phyloP scores from a whole-genome alignment of 345 rosid species.

The Arabidopsis suecica region DNA sequence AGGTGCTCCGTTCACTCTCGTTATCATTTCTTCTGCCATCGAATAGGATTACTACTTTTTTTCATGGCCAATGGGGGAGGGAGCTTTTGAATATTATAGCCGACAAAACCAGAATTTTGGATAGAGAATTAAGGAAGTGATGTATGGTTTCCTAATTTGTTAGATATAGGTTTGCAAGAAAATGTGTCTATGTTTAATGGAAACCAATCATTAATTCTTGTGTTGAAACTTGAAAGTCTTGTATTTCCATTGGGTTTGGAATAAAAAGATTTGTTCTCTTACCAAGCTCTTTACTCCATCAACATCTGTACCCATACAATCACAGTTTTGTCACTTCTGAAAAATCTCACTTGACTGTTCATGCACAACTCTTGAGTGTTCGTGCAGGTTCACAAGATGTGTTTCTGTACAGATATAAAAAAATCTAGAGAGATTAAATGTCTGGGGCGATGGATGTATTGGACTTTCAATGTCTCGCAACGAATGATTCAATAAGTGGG shows the following conservation, averaged over 20 bases:
- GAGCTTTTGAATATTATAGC: not conserved
- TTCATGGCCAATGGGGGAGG: not conserved
- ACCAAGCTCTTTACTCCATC: not conserved
- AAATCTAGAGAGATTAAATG: slow-evolving; percentile 21
- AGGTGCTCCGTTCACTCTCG: not conserved
- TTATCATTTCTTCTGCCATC: not conserved
- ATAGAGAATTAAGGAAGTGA: not conserved
- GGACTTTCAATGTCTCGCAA: slow-evolving; percentile 54
- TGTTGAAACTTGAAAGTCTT: not conserved
- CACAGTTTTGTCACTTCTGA: slow-evolving; percentile 7
- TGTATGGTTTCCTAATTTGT: not conserved
- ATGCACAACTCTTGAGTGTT: slow-evolving; percentile 8
- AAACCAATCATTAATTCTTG: not conserved
- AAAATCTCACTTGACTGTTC: slow-evolving; percentile 9
- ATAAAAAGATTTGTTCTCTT: not conserved
- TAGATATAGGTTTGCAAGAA: not conserved
- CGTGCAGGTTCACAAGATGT: slow-evolving; percentile 9
- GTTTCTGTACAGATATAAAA: slow-evolving; percentile 32
- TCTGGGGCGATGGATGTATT: not conserved
- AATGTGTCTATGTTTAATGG: not conserved
- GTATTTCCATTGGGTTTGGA: not conserved
- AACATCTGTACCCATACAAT: not conserved
- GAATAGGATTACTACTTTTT: not conserved
- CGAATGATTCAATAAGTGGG: slow-evolving; percentile 83
- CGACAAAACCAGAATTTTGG: not conserved